Percentiles rank a stretch among this genome's conserved stretches.
Evolutionary conservation across 176 grass and related monocot species (phyloP).

Genomic region (Oryza nivara): DNA sequence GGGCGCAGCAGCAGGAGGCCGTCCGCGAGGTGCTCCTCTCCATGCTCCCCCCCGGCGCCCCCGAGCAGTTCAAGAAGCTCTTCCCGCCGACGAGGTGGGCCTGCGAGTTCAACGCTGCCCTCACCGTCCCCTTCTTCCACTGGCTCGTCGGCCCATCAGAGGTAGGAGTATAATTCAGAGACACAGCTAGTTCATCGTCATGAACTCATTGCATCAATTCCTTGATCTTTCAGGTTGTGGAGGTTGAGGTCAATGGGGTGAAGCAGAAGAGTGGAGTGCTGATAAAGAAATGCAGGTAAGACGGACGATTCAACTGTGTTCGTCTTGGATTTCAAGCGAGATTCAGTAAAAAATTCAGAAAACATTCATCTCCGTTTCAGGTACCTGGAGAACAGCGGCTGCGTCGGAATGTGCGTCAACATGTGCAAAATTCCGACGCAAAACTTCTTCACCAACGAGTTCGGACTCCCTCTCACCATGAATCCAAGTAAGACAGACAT

Average conservation of each 20-base stretch:
- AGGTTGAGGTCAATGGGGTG: conserved; percentile 76
- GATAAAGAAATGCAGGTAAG: conserved; percentile 79
- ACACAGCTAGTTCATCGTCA: no score
- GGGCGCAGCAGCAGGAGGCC: conserved; percentile 83
- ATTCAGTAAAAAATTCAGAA: not conserved
- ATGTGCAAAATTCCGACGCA: conserved; percentile 93
- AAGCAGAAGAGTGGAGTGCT: conserved; percentile 77
- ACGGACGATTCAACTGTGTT: not conserved
- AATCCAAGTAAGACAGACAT: conserved; percentile 64
- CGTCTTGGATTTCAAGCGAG: not conserved
- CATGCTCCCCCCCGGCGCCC: conserved; percentile 83
- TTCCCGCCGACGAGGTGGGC: conserved; percentile 84
- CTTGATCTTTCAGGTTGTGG: conserved; percentile 44
- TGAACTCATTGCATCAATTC: no score
- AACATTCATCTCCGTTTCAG: conserved; percentile 21
- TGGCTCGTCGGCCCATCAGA: conserved; percentile 94
- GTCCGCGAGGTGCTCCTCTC: conserved; percentile 85
- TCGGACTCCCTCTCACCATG: conserved; percentile 96
- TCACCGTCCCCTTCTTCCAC: conserved; percentile 90
- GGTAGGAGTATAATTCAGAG: conserved; percentile 25
- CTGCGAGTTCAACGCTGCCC: conserved; percentile 88
- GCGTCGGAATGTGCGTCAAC: conserved; percentile 96
- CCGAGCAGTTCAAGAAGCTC: conserved; percentile 78
- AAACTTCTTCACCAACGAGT: conserved; percentile 92
- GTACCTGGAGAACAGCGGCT: conserved; percentile 87